Evolutionary conservation across 2,329 filamentous ascomycete genomes (phyloP).

Genomic region (Teratosphaeria destructans): DNA sequence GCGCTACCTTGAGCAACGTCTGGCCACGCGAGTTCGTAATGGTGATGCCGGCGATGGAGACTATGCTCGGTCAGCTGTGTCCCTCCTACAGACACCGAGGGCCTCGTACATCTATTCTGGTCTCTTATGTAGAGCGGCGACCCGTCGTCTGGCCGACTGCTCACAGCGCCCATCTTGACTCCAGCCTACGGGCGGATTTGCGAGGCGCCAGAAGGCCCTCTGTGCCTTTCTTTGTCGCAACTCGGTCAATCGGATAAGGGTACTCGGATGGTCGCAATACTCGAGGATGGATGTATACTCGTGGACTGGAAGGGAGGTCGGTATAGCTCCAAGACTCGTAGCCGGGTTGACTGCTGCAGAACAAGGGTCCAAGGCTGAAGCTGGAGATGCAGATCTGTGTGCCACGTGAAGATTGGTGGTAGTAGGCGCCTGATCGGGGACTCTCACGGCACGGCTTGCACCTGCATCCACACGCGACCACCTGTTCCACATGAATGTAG

Average conservation of each 20-base stretch:
- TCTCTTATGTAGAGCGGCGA: constrained; percentile 75
- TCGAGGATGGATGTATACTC: neutral
- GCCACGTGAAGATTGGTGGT: neutral
- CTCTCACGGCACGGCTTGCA: no score
- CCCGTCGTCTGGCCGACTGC: constrained; percentile 78
- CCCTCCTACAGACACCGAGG: no score
- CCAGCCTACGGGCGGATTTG: neutral
- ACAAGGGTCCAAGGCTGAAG: neutral
- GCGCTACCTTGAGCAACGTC: constrained; percentile 64
- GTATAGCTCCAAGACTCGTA: neutral
- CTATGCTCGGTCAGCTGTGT: no score
- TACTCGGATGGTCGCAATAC: neutral
- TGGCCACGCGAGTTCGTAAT: constrained; percentile 72
- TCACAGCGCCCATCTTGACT: constrained; percentile 71
- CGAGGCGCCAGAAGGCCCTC: neutral
- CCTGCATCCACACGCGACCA: no score
- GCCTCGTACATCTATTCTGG: constrained; percentile 55
- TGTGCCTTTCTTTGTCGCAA: neutral
- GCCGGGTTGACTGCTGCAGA: neutral
- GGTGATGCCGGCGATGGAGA: constrained; percentile 74
- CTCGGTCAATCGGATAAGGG: neutral
- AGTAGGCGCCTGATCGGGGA: neutral
- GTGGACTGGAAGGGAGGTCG: neutral
- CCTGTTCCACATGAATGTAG: neutral
- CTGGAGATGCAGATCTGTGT: neutral